Percentiles rank a stretch among this genome's conserved stretches.
These are phyloP conservation scores for Russula griseocarnosa DNA, from an alignment of 768 basidiomycete genomes.

Conservation along the genomic window DNA sequence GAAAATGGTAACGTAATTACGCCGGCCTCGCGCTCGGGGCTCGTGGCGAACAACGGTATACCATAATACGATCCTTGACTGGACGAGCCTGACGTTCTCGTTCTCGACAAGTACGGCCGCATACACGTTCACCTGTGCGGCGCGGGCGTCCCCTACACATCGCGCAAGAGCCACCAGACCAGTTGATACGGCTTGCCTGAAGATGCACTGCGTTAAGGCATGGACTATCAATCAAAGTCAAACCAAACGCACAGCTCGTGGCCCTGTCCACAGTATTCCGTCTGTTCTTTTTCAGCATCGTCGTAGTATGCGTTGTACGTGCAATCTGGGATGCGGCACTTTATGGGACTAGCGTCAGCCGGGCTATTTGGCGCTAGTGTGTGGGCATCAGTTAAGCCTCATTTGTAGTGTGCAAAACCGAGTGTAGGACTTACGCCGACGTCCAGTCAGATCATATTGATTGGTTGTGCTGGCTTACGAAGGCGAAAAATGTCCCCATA, in stretches of 20 bases:
- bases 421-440: conserved; percentile 1
- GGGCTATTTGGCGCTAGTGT: neutral
- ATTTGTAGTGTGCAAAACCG: neutral
- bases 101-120: conserved; percentile 10
- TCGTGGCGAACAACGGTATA: conserved; percentile 7
- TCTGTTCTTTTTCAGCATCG: conserved; percentile 17
- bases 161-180: conserved; percentile 12
- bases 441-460: neutral
- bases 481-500: neutral
- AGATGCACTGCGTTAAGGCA: neutral
- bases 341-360: neutral
- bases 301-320: conserved; percentile 14
- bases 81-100: neutral
- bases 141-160: conserved; percentile 15
- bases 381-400: neutral
- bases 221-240: neutral
- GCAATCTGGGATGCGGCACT: conserved; percentile 14
- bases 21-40: neutral
- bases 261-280: conserved; percentile 22
- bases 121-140: conserved; percentile 13
- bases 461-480: neutral
- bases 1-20: neutral
- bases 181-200: conserved; percentile 18
- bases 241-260: conserved; percentile 17
- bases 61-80: conserved; percentile 10